These are phyloP conservation scores for Plasmodium chabaudi DNA, from an alignment of 169 alveolate genomes.

Conservation along the genomic window DNA sequence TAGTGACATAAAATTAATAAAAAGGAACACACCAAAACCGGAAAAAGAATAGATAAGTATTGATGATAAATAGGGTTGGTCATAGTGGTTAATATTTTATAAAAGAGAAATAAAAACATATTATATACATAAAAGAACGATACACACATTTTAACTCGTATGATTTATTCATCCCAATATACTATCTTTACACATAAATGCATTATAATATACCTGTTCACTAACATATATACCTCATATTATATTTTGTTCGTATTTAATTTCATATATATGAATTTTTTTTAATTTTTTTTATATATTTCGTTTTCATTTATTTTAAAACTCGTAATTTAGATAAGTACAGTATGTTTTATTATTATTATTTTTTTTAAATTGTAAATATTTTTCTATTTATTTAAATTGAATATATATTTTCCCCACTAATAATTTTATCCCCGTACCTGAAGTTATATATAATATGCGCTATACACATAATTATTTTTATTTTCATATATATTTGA, in stretches of 20 bases:
- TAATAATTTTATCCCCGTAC: too few species aligned
- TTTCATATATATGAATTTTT: not conserved
- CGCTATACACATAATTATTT: constrained; percentile 4
- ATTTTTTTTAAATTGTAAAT: not conserved
- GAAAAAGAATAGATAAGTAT: too few species aligned
- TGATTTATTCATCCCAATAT: not conserved
- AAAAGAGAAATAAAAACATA: too few species aligned
- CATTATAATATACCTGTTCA: not conserved
- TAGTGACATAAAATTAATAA: too few species aligned
- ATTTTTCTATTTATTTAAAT: constrained; percentile 2
- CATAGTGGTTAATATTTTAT: too few species aligned
- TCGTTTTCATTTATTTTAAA: not conserved
- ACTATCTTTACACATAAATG: not conserved
- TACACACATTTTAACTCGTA: not conserved
- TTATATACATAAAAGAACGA: not conserved
- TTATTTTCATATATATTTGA: constrained; percentile 11
- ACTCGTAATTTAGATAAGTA: not conserved
- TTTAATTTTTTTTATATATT: constrained; percentile 29
- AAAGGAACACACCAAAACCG: too few species aligned
- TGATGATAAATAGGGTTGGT: too few species aligned
- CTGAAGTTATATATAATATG: too few species aligned
- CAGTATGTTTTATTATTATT: not conserved
- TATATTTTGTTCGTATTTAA: constrained; percentile 3
- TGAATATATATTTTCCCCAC: not conserved
- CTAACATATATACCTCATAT: not conserved